phyloP scores from a whole-genome alignment of 148 eudicot genomes.

The Rhododendron mucronatum region DNA sequence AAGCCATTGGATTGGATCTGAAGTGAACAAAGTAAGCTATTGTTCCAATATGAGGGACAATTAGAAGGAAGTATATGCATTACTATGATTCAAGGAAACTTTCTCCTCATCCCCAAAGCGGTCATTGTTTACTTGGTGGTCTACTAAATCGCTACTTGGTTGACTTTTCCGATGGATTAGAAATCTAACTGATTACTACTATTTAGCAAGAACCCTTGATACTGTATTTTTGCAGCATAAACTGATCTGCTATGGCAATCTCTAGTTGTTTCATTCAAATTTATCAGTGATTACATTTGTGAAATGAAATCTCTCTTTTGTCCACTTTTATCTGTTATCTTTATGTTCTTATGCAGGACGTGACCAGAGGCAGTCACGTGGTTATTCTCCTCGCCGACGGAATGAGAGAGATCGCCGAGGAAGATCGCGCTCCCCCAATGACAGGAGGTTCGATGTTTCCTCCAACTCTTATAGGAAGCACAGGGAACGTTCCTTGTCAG shows the following conservation, averaged over 20 bases:
- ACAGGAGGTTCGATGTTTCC: slow-evolving; percentile 34
- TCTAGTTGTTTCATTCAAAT: neutral
- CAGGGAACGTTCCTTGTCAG: neutral
- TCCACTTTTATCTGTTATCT: neutral
- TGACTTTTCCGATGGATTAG: neutral
- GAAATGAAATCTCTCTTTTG: neutral
- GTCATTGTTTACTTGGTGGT: neutral
- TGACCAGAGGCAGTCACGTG: slow-evolving; percentile 1
- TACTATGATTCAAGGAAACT: neutral
- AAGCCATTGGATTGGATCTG: neutral
- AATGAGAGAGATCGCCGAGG: slow-evolving; percentile 46
- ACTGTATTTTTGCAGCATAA: neutral
- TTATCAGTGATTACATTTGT: neutral
- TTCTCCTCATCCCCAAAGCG: neutral
- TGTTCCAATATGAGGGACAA: neutral
- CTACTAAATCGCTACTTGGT: neutral
- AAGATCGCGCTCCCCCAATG: slow-evolving; percentile 43
- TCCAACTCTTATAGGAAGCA: neutral
- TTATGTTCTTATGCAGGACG: slow-evolving; percentile 22
- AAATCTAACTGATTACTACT: neutral
- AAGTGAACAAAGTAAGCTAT: neutral
- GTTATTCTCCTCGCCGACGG: slow-evolving; percentile 38
- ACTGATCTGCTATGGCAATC: neutral
- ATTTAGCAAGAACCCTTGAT: neutral
- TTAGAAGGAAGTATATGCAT: neutral